Base-by-base conservation (phyloP, 169 alveolate genomes). In the Toxoplasma gondii region DNA sequence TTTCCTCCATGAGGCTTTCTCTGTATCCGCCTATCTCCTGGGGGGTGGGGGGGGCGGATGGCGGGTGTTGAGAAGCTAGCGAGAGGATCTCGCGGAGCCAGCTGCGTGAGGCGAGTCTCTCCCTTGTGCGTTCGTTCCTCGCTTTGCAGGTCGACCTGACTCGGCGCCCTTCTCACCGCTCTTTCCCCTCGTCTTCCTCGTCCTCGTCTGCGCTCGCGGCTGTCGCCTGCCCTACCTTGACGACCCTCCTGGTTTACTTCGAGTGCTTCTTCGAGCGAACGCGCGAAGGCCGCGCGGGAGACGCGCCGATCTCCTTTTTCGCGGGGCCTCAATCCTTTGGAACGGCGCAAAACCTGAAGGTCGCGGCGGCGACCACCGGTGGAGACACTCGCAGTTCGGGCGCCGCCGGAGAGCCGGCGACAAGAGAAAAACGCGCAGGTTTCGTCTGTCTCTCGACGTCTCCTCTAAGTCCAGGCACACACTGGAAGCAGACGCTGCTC, bases 401-500 rank as follows among this genome's bases (percentile, higher is more conserved):
- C 4, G 22, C 22, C 16, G 16, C 82, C 34, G 38, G 38, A 7
- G 82, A 69, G 34, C 5, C 4, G n/a, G 70, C 9, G 27, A 10
- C 67, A 84, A 53, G 34, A 49, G 81, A 34, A n/a, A 87, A 54
- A 64, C 92, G 44, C 58, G 92, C 31, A 87, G 92, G 45, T 45
- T 16, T 19, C 45, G 2, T 78, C 86, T 78, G 86, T n/a, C 91
- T 92, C 54, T 53, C 82, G 41, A 92, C 94, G 19, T 49, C 82
- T 16, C 94, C 94, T 10, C 44, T 78, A 36, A 27, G 64, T 9
- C 27, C 31, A 38, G 88, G n/a, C 36, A 92, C 94, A 34, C 94
- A 92, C 69, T 92, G 94, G 94, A 92, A 92, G 83, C 94, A 92
- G n/a, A 83, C 92, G 53, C 38, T 92, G 38, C 58, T 92, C 5